A percentile compares a stretch with the other conserved stretches of the same genome.
Evolutionary conservation across 805 yeast species (phyloP).

Genomic region (Ogataea henricii): DNA sequence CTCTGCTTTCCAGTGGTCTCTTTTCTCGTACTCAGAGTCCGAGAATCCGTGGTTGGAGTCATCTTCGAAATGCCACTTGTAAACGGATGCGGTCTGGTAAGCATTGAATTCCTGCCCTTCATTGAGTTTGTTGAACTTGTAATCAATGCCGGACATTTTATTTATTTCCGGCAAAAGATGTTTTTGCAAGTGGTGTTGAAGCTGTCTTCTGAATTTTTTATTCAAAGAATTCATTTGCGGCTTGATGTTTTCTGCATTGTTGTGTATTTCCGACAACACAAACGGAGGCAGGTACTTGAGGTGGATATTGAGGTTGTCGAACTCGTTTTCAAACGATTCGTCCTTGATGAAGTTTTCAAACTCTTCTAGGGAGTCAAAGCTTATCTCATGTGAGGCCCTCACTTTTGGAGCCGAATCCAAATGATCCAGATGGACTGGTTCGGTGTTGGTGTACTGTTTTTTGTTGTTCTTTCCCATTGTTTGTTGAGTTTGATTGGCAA

Average conservation of each 20-base stretch:
- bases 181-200: slow-evolving; percentile 73
- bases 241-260: slow-evolving; percentile 70
- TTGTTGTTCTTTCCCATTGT: slow-evolving; percentile 31
- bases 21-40: slow-evolving; percentile 44
- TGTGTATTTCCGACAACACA: slow-evolving; percentile 63
- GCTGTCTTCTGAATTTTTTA: slow-evolving; percentile 68
- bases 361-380: slow-evolving; percentile 62
- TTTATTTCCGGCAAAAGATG: slow-evolving; percentile 69
- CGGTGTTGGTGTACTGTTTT: slow-evolving; percentile 22
- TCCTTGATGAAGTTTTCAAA: slow-evolving; percentile 68
- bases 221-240: slow-evolving; percentile 72
- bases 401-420: slow-evolving; percentile 31
- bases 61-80: slow-evolving; percentile 68
- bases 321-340: slow-evolving; percentile 77
- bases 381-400: slow-evolving; percentile 33
- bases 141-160: slow-evolving; percentile 56
- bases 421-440: slow-evolving; percentile 35
- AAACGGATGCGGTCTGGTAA: slow-evolving; percentile 44
- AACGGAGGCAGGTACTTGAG: slow-evolving; percentile 74
- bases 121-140: slow-evolving; percentile 42
- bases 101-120: slow-evolving; percentile 50
- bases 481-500: no score
- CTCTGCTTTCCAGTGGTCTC: slow-evolving; percentile 65
- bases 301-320: slow-evolving; percentile 66
- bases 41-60: slow-evolving; percentile 55